Evolutionary conservation across 257 asterid species (phyloP).

Genomic region (Nicotiana tabacum): DNA sequence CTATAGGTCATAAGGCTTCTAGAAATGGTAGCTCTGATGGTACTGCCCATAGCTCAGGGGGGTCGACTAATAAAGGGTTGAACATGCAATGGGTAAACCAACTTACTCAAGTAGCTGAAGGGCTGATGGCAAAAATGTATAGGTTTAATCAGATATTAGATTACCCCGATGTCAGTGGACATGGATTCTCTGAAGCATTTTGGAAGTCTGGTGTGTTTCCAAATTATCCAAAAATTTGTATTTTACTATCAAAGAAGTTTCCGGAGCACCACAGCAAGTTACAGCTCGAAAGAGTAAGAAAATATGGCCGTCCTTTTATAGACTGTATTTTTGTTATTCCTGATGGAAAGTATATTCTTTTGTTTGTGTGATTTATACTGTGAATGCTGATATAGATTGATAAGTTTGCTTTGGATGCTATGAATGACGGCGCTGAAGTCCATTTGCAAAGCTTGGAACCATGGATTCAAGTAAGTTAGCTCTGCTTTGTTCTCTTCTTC

Average conservation of each 20-base stretch:
- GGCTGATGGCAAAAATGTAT: constrained; percentile 95
- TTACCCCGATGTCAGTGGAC: constrained; percentile 78
- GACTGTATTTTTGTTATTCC: constrained; percentile 9
- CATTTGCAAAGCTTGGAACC: constrained; percentile 93
- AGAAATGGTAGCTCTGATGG: constrained; percentile 57
- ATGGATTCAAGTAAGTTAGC: constrained; percentile 70
- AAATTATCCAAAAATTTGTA: constrained; percentile 80
- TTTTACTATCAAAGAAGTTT: constrained; percentile 83
- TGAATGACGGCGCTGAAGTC: constrained; percentile 81
- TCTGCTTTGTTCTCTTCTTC: constrained; percentile 5
- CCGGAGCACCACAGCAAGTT: constrained; percentile 96
- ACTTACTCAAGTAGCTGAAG: constrained; percentile 96
- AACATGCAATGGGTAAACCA: constrained; percentile 97
- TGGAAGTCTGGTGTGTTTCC: constrained; percentile 99
- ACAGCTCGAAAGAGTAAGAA: constrained; percentile 90
- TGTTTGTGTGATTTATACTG: constrained; percentile 15
- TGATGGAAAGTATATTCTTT: constrained; percentile 3
- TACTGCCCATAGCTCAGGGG: constrained; percentile 40
- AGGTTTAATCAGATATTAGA: constrained; percentile 90
- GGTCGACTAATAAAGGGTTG: constrained; percentile 70
- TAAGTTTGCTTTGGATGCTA: constrained; percentile 81
- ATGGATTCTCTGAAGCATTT: constrained; percentile 78
- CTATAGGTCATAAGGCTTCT: constrained; percentile 24
- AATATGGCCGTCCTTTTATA: constrained; percentile 6
- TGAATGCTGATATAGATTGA: constrained; percentile 53